Conservation (phyloP, 2,329 filamentous ascomycete genomes). For the Epichloe gansuensis region DNA sequence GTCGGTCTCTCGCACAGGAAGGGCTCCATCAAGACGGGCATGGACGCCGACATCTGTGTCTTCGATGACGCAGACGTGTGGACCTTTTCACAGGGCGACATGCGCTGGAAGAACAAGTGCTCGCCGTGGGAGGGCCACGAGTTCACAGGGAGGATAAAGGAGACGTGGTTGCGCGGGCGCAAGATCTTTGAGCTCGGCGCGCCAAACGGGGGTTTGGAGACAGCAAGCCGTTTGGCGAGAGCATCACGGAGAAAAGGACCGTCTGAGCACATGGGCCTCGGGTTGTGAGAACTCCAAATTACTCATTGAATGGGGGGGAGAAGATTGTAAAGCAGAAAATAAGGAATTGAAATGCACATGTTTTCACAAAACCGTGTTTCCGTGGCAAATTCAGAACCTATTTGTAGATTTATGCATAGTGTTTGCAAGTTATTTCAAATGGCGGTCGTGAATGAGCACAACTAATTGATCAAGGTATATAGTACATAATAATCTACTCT, state of each 20-base stretch:
- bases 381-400: too few species aligned
- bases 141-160: conserved; percentile 64
- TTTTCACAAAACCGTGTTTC: too few species aligned
- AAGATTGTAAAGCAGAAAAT: too few species aligned
- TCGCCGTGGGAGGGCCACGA: conserved; percentile 77
- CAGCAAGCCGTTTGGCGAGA: conserved; percentile 34
- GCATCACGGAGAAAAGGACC: conserved; percentile 48
- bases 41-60: conserved; percentile 80
- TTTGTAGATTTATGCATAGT: too few species aligned
- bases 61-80: conserved; percentile 80
- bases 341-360: too few species aligned
- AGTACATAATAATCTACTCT: not conserved
- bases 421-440: too few species aligned
- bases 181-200: conserved; percentile 62
- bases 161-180: conserved; percentile 74
- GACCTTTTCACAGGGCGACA: conserved; percentile 59
- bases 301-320: too few species aligned
- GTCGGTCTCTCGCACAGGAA: conserved; percentile 74
- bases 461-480: not conserved
- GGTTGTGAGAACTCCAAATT: too few species aligned
- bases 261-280: too few species aligned
- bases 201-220: conserved; percentile 36
- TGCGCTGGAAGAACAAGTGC: conserved; percentile 92
- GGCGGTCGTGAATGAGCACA: not conserved
- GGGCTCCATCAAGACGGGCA: conserved; percentile 63